phyloP scores from a whole-genome alignment of 306 rosid genomes.

The Rubus parviflorus region DNA sequence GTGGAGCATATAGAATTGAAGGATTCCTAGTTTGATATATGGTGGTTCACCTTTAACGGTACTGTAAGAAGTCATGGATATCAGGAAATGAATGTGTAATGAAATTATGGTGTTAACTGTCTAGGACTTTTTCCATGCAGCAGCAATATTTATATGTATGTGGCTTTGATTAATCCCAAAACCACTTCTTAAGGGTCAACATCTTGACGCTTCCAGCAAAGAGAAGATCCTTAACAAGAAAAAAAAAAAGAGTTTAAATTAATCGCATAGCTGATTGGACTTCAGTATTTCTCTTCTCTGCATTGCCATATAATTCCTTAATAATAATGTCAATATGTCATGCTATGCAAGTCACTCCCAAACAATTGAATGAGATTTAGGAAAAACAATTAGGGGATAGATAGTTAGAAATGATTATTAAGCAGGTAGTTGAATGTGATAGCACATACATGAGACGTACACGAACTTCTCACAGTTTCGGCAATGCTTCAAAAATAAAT shows the following conservation, averaged over 20 bases:
- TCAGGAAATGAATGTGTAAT: not conserved
- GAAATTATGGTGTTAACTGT: not conserved
- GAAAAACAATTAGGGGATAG: no score
- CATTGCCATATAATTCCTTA: no score
- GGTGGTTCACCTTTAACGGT: slow-evolving; percentile 8
- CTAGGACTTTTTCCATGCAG: slow-evolving; percentile 8
- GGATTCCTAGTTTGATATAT: not conserved
- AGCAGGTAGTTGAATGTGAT: no score
- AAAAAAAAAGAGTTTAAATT: not conserved
- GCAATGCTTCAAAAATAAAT: no score
- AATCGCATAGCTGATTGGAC: no score
- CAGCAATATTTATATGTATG: not conserved
- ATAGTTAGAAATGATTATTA: no score
- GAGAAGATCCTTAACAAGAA: not conserved
- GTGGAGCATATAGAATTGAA: not conserved
- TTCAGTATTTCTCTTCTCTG: no score
- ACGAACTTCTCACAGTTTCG: no score
- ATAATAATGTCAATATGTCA: no score
- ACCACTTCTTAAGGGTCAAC: slow-evolving; percentile 9
- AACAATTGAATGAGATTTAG: no score
- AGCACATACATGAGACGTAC: no score
- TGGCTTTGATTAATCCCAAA: not conserved
- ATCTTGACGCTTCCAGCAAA: not conserved
- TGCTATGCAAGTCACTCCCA: no score
- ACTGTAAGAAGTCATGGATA: not conserved